These are phyloP conservation scores for Penicillium paradoxum DNA, from an alignment of 495 filamentous ascomycete genomes.

Conservation along the genomic window DNA sequence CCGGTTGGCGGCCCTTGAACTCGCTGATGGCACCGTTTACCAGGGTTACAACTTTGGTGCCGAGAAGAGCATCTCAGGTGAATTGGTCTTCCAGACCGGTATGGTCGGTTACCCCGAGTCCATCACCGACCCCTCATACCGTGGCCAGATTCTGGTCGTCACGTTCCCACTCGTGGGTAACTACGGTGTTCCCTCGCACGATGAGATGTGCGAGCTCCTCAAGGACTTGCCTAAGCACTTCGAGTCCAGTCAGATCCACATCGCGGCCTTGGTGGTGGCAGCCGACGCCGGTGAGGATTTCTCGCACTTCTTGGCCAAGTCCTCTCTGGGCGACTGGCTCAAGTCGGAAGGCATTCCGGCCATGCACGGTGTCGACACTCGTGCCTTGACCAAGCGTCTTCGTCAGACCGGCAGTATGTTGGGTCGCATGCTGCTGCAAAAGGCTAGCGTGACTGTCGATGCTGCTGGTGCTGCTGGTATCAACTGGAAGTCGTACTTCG, in stretches of 20 bases:
- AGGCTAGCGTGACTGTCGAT: slow-evolving; percentile 46
- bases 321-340: slow-evolving; percentile 88
- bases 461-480: slow-evolving; percentile 34
- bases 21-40: slow-evolving; percentile 83
- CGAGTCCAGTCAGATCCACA: slow-evolving; percentile 85
- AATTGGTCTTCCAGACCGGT: slow-evolving; percentile 98
- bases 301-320: slow-evolving; percentile 86
- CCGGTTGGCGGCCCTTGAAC: slow-evolving; percentile 71
- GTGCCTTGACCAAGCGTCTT: slow-evolving; percentile 89
- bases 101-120: slow-evolving; percentile 99
- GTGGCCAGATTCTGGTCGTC: slow-evolving; percentile 84
- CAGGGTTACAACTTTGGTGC: slow-evolving; percentile 94
- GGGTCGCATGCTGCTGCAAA: slow-evolving; percentile 77
- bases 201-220: slow-evolving; percentile 74
- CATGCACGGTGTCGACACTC: slow-evolving; percentile 92
- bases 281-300: slow-evolving; percentile 91
- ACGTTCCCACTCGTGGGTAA: slow-evolving; percentile 90
- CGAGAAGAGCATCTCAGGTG: slow-evolving; percentile 84
- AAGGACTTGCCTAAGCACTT: slow-evolving; percentile 84
- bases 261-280: slow-evolving; percentile 83
- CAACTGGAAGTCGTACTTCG: slow-evolving; percentile 65
- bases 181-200: slow-evolving; percentile 88
- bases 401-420: slow-evolving; percentile 94
- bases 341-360: slow-evolving; percentile 95
- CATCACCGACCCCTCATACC: slow-evolving; percentile 88